Base-by-base conservation (phyloP, 208 protist species). In the Phytomonas sp. region DNA sequence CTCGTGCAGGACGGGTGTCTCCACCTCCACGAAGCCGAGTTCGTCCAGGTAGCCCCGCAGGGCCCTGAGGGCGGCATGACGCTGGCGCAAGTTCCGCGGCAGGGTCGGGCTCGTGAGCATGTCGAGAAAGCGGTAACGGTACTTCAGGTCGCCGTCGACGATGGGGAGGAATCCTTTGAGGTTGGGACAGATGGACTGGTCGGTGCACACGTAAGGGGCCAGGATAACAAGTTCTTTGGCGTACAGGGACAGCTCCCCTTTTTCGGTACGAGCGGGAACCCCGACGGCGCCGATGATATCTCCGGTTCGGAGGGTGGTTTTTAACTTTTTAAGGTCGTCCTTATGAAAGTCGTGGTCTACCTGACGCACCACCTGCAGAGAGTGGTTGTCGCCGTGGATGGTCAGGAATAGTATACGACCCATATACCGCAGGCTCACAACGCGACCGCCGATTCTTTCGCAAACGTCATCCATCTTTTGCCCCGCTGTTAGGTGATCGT, bases 1-100 rank as follows among this genome's bases (percentile, higher is more conserved):
- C 16, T 71, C 40, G 67, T 95, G 84, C 56, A 98, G 73, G 52
- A 97, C 90, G 1, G 97, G 97, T 30, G 97, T 98, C 81, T 98
- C 95, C 32, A 98, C 95, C 72, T 98, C 94, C 0, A 94, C 45
- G 68, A 98, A 98, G 59, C 77, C 79, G 36, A 74, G 69, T 1
- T 63, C 63, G 56, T 95, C 77, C 26, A 97, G 81, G 67, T 85
- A 95, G 36, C 80, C 67, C 34, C 93, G 87, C 60, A 95, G 77
- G 45, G 80, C 79, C 33, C 75, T 68, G 5, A 91, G 79, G 29
- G 87, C 79, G 34, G 60, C 78, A 77, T 94, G 88, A 23, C 91
- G 84, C 45, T 79, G 75, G 56, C 78, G 79, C 66, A 93, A 84
- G 66, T 71, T 79, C 45, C 78, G 67, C 56, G 82, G 60, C 5